Conservation (phyloP, 2,329 filamentous ascomycete species). For the Podosphaera xanthii region DNA sequence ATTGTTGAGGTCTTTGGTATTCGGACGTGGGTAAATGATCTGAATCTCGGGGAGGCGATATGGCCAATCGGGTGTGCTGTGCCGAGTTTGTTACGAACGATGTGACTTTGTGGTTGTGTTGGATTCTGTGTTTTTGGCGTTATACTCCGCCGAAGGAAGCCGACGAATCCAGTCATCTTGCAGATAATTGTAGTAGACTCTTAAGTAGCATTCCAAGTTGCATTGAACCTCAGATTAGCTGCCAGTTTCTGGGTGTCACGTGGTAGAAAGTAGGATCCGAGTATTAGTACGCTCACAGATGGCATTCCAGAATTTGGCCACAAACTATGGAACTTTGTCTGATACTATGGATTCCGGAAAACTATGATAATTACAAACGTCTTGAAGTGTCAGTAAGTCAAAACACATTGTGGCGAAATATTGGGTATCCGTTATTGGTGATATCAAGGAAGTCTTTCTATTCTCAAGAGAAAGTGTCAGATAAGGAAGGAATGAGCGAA, state of each 20-base stretch:
- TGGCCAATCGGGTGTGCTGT: neutral
- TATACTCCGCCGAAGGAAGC: neutral
- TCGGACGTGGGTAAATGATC: neutral
- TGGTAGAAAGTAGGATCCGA: neutral
- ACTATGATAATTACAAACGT: neutral
- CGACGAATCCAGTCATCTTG: neutral
- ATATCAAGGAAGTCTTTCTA: no score
- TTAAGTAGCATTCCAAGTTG: neutral
- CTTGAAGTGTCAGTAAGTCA: no score
- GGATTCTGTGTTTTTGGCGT: neutral
- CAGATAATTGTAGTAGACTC: neutral
- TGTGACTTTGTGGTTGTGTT: neutral
- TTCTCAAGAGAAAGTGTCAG: no score
- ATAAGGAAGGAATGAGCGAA: no score
- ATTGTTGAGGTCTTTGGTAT: neutral
- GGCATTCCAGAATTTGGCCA: neutral
- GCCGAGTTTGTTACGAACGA: neutral
- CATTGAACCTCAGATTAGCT: neutral
- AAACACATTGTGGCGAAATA: no score
- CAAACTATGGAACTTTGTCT: neutral
- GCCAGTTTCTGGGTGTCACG: neutral
- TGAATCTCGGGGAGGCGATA: neutral
- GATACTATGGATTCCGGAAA: neutral
- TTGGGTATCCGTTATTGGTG: no score
- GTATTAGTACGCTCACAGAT: neutral